Evolutionary conservation across 2,329 filamentous ascomycete genomes (phyloP), one percentile per base, ranked within the genome.

Genomic region (Phialophora expanda): DNA sequence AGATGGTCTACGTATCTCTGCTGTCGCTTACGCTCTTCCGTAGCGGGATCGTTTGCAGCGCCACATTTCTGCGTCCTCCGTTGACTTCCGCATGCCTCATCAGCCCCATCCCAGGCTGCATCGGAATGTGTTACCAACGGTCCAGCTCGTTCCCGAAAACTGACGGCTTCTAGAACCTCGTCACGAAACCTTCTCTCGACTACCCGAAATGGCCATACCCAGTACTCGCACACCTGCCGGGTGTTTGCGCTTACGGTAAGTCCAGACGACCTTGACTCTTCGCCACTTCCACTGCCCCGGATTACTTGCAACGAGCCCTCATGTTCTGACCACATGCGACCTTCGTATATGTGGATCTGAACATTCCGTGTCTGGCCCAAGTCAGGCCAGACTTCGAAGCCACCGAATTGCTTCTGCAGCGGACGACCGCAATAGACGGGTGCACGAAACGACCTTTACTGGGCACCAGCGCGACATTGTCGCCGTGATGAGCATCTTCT

Each of bases 231-330:
- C 53, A 32, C 48, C 20, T 51, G 20, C 48, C 20, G 17, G 24
- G 48, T 8, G 14, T 4, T 51, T 28, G 24, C 12, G 48, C 26
- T 26, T 3, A 51, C 48, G 48, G 14, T 12, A 22, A 24, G 20
- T 26, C 22, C 24, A 26, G 14, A 20, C 20, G 9, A 26, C 48
- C 8, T 51, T 50, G 12, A 26, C 2, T 12, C 28, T 61, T 61
- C 46, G 58, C 58, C 58, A 61, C 58, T 53, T 61, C 58, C 58
- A 61, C 51, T 61, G 58, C 46, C 46, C 58, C 58, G 58, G 58
- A 20, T 61, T 46, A 46, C 26, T 22, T 61, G 22, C 56, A 5
- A 20, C 17, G 56, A 41, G 56, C 30, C 12, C 5, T 32, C 4
- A 3, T 12, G 20, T 50, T 59, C 41, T n/a, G 26, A n/a, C 20